phyloP scores from a whole-genome alignment of 2,329 filamentous ascomycete genomes.

The Phialophora macrospora region DNA sequence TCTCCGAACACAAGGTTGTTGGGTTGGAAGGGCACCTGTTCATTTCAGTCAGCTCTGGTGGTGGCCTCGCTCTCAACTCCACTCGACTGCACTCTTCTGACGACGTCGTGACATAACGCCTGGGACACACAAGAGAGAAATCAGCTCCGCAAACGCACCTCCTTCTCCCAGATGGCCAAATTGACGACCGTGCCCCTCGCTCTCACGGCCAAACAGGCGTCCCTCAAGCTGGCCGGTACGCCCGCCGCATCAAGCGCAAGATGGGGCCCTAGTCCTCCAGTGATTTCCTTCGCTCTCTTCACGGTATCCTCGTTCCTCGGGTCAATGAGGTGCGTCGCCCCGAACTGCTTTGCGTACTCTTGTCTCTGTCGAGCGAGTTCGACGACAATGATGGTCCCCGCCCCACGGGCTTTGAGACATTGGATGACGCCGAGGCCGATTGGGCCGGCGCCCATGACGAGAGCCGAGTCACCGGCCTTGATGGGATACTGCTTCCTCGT shows the following conservation, averaged over 20 bases:
- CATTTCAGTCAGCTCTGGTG: slow-evolving; percentile 1
- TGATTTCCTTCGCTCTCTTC: slow-evolving; percentile 53
- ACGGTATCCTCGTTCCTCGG: slow-evolving; percentile 56
- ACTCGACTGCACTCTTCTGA: background rate
- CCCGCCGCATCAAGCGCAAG: slow-evolving; percentile 68
- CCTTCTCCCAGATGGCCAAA: slow-evolving; percentile 67
- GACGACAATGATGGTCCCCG: slow-evolving; percentile 61
- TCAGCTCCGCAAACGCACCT: slow-evolving; percentile 36
- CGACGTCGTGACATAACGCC: background rate
- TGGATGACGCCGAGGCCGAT: slow-evolving; percentile 67
- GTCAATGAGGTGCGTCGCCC: slow-evolving; percentile 61
- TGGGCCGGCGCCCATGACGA: slow-evolving; percentile 66
- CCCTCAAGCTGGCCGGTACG: slow-evolving; percentile 56
- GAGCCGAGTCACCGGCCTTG: slow-evolving; percentile 52
- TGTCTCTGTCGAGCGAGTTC: slow-evolving; percentile 60
- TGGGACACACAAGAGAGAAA: background rate
- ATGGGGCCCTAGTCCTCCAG: slow-evolving; percentile 56
- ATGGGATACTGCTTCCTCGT: slow-evolving; percentile 46
- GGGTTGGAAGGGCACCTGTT: slow-evolving; percentile 54
- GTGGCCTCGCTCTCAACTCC: background rate
- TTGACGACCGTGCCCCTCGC: slow-evolving; percentile 65
- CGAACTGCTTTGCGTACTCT: slow-evolving; percentile 59
- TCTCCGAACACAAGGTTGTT: slow-evolving; percentile 61
- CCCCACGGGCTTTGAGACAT: slow-evolving; percentile 60
- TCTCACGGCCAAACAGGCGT: slow-evolving; percentile 56